Conservation (phyloP, 805 yeast species). For the Starmerella vaccinii region DNA sequence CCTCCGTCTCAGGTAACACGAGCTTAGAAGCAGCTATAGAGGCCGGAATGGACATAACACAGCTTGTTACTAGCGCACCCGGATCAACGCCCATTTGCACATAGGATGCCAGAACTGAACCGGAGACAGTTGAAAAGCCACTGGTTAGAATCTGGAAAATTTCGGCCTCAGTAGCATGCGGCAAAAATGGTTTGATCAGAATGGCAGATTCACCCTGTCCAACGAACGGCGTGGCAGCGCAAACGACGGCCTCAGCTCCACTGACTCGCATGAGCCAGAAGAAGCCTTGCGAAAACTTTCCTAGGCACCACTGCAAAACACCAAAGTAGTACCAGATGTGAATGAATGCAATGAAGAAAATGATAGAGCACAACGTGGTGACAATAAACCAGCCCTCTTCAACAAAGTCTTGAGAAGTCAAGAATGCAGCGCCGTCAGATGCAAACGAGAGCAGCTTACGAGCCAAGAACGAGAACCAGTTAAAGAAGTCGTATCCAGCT, state of each 20-base stretch:
- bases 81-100: constrained; percentile 54
- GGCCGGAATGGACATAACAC: constrained; percentile 62
- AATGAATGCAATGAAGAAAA: constrained; percentile 53
- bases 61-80: constrained; percentile 53
- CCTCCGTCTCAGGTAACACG: constrained; percentile 50
- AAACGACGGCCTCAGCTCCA: constrained; percentile 57
- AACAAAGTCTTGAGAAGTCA: constrained; percentile 36
- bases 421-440: constrained; percentile 50
- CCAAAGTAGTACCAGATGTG: constrained; percentile 54
- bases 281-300: constrained; percentile 47
- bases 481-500: constrained; percentile 52
- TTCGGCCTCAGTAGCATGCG: constrained; percentile 50
- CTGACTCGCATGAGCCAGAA: constrained; percentile 50
- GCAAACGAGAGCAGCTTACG: constrained; percentile 49
- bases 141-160: constrained; percentile 53
- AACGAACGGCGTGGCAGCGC: constrained; percentile 57
- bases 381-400: constrained; percentile 44
- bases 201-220: constrained; percentile 60
- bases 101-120: constrained; percentile 53
- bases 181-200: constrained; percentile 48
- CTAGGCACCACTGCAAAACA: constrained; percentile 48
- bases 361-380: constrained; percentile 51
- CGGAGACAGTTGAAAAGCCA: constrained; percentile 56
- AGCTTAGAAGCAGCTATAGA: constrained; percentile 51
- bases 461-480: constrained; percentile 49